Evolutionary conservation across 2,329 filamentous ascomycete genomes (phyloP), one percentile per base, ranked within the genome.

Genomic region (Aspergillus nomiae): DNA sequence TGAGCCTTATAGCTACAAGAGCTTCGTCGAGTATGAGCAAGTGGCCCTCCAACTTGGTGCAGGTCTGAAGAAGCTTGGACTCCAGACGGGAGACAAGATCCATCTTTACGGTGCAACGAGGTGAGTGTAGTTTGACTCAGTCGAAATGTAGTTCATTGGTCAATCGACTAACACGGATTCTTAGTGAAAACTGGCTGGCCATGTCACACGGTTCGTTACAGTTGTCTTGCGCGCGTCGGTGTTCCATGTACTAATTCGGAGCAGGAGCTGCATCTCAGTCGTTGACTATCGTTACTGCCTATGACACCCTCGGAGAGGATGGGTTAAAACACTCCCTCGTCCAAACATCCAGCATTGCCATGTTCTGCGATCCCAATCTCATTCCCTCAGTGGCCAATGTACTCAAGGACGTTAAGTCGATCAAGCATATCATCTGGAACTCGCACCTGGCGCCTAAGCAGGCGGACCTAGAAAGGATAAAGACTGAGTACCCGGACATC

Each of bases 211-310:
- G 85, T 84, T 74, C 69, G 78, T 73, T 34, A 26, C 14, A 12
- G 26, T 54, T 24, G 7, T 46, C 32, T 58, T 50, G 59, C 26
- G 28, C 21, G 34, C 30, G n/a, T 16, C 8, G 54, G 16, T 36
- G 24, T 38, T 28, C 30, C 4, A 21, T 12, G 16, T 41, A 30
- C 28, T 24, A 54, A 56, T 63, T 14, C 34, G 56, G 34, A 58
- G 41, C 63, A 84, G 83, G 82, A 83, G 90, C 87, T 61, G 80
- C 89, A 24, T 94, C 93, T 19, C 94, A 98, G 79, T 94, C 92
- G 51, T 88, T 97, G 76, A 88, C 92, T 63, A 94, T 97, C 69
- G 94, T 97, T 57, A 98, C 94, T 53, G 93, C 94, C 57, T 97
- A 97, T 79, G 94, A 97, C 78, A 96, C 93, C 34, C 89, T 97